Evolutionary conservation across 2,329 filamentous ascomycete species (phyloP), one percentile per base, ranked within the genome.

Genomic region (Orbilia ellipsospora): DNA sequence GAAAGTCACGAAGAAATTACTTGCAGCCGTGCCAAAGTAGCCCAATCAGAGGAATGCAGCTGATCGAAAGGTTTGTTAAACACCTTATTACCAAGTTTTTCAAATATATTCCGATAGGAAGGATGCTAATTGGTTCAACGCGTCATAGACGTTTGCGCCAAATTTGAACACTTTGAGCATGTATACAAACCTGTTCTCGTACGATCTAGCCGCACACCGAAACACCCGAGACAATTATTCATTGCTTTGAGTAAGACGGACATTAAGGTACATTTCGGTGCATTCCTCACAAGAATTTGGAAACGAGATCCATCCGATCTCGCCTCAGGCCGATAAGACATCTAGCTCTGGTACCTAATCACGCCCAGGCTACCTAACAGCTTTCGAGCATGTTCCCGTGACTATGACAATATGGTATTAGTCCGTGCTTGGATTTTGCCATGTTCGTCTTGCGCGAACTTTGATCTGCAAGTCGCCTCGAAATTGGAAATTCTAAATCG

Each of bases 381-480:
- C 12, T 40, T 20, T 13, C 4, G 12, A 18, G 20, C 65, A 56
- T 45, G 6, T 7, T 36, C 57, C 50, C 40, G 28, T 62, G 66
- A 69, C 57, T 16, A 15, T 36, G 31, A 36, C 31, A 36, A 7
- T 36, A 36, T 36, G 31, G 31, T 10, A 36, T 15, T 48, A 13
- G 48, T 48, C 44, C n/a, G n/a, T 28, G 36, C 50, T 18, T 50
- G 51, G 18, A 36, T 23, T 18, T 42, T 5, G 60, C 31, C 31
- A 2, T 36, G 3, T 36, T 36, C 10, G 31, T 36, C 10, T 36
- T 36, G 31, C 5, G 10, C 31, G 31, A 36, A 36, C 12, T 10
- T 2, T 36, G 57, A 62, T 56, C 57, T 26, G 40, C 50, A 70
- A 63, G 18, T 51, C 66, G 66, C 66, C 66, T 70, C 66, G 66